Evolutionary conservation across 345 rosid genomes (phyloP).

Genomic region (Rhodamnia argentea): DNA sequence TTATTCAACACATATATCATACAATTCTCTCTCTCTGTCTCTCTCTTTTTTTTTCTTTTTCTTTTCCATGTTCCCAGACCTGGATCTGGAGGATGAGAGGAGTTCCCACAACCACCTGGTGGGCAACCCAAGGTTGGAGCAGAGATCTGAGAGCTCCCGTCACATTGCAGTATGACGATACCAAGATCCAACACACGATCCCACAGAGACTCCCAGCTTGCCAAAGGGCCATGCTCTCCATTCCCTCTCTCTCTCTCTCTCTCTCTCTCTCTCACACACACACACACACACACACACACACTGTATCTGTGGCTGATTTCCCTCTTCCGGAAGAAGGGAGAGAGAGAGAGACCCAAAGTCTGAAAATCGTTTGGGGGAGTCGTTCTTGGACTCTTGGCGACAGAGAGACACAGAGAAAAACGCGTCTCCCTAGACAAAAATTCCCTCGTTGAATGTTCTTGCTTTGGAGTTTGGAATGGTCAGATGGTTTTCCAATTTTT

Average conservation of each 20-base stretch:
- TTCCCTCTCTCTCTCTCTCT: conserved; percentile 10
- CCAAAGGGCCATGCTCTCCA: conserved; percentile 74
- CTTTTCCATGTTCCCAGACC: conserved; percentile 25
- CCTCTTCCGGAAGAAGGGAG: background rate
- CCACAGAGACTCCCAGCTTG: conserved; percentile 58
- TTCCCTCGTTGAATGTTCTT: background rate
- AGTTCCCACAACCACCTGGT: conserved; percentile 44
- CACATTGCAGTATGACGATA: conserved; percentile 44
- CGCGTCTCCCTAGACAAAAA: background rate
- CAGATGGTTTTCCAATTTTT: background rate
- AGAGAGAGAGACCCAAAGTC: background rate
- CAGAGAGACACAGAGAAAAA: background rate
- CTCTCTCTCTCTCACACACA: background rate
- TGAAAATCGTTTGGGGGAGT: background rate
- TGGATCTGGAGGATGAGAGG: conserved; percentile 68
- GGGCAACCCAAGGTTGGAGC: conserved; percentile 56
- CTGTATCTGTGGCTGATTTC: background rate
- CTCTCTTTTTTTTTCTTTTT: too few relatives aligned
- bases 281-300: background rate
- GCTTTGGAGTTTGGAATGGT: background rate
- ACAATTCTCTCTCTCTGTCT: background rate
- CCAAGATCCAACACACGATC: conserved; percentile 61
- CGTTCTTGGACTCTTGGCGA: background rate
- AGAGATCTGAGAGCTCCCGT: conserved; percentile 70
- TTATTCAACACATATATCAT: background rate